phyloP scores from a whole-genome alignment of 768 basidiomycete species.

The Dacryopinax spathularia region DNA sequence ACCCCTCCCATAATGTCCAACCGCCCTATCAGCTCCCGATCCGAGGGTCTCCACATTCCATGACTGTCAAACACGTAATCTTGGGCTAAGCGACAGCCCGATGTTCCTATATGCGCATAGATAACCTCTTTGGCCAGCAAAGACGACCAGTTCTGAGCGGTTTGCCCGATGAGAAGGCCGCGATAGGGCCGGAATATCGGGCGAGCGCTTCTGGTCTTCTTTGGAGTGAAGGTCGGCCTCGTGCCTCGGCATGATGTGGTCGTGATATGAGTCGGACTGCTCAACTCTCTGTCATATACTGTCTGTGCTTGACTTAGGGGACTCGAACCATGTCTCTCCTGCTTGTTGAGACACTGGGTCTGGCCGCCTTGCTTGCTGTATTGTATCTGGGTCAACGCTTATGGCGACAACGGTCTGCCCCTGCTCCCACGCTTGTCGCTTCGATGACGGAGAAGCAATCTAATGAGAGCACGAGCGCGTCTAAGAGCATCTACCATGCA shows the following conservation, averaged over 20 bases:
- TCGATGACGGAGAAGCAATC: background rate
- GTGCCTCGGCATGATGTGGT: no score
- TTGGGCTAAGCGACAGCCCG: background rate
- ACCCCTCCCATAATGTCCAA: background rate
- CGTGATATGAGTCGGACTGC: no score
- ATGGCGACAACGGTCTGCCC: background rate
- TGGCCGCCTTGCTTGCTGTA: background rate
- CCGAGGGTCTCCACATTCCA: background rate
- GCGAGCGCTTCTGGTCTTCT: no score
- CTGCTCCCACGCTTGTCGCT: background rate
- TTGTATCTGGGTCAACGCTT: background rate
- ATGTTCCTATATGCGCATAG: background rate
- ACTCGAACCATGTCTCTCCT: background rate
- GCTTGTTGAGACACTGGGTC: background rate
- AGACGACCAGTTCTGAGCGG: background rate
- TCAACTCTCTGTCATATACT: background rate
- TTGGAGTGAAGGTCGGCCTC: no score
- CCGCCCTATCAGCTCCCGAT: background rate
- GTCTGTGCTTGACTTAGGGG: background rate
- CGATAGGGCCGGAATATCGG: no score
- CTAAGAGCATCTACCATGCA: background rate
- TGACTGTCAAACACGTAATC: background rate
- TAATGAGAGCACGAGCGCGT: background rate
- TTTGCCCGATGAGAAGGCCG: no score
- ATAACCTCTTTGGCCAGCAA: background rate